These are phyloP conservation scores for Penicillium palitans DNA, from an alignment of 2,329 filamentous ascomycete genomes.

Conservation along the genomic window DNA sequence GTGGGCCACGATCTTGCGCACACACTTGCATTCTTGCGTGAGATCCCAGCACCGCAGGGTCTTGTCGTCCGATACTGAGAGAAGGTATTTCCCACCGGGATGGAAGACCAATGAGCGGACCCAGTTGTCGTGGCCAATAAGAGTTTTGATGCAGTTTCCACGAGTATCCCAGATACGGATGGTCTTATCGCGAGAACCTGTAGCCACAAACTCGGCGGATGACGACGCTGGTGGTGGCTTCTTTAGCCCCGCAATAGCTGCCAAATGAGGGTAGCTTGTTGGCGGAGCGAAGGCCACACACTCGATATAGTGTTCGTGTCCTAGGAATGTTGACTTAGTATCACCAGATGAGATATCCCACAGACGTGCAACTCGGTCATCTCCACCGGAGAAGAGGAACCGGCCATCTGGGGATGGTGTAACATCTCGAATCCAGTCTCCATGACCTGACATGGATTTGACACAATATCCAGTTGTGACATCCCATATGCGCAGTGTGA, in stretches of 20 bases:
- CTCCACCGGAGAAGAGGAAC: conserved; percentile 77
- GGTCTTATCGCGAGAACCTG: conserved; percentile 83
- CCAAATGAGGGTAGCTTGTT: conserved; percentile 72
- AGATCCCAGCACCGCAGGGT: conserved; percentile 93
- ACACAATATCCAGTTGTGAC: conserved; percentile 90
- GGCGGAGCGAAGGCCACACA: conserved; percentile 86
- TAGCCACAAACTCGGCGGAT: conserved; percentile 84
- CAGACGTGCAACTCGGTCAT: conserved; percentile 76
- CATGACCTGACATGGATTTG: conserved; percentile 82
- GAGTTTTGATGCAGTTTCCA: conserved; percentile 79
- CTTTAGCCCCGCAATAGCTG: conserved; percentile 76
- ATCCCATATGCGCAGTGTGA: conserved; percentile 86
- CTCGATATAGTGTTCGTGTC: conserved; percentile 82
- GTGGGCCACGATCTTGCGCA: conserved; percentile 75
- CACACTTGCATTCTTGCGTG: conserved; percentile 83
- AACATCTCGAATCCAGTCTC: conserved; percentile 89
- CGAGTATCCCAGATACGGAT: conserved; percentile 87
- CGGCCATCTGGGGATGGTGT: conserved; percentile 78
- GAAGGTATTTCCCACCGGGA: conserved; percentile 84
- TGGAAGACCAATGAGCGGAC: conserved; percentile 83
- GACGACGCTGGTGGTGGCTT: conserved; percentile 73
- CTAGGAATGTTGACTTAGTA: conserved; percentile 74
- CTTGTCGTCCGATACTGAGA: conserved; percentile 87
- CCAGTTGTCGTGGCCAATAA: conserved; percentile 93
- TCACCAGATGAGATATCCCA: conserved; percentile 82